A percentile compares a stretch with the other conserved stretches of the same genome.
Conservation (phyloP, 768 basidiomycete species). For the Hirschioporus abietinus region DNA sequence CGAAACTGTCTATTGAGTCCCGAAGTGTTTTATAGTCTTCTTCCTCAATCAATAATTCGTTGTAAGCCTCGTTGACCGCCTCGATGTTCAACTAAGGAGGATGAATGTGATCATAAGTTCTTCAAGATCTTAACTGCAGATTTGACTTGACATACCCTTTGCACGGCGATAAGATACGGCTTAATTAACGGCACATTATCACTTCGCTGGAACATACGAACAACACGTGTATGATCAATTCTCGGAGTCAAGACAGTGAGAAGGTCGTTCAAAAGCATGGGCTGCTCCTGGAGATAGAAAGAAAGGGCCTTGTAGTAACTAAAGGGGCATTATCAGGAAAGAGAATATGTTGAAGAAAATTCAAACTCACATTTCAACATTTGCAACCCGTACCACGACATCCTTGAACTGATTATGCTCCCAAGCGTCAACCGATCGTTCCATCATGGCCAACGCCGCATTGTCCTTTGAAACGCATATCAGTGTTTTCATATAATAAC, state of each 20-base stretch:
- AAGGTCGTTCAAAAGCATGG: slow-evolving; percentile 88
- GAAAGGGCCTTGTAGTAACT: slow-evolving; percentile 94
- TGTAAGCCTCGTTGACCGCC: slow-evolving; percentile 97
- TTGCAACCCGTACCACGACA: slow-evolving; percentile 91
- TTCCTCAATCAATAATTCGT: slow-evolving; percentile 96
- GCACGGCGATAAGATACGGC: slow-evolving; percentile 94
- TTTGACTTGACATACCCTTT: slow-evolving; percentile 55
- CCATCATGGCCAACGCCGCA: slow-evolving; percentile 97
- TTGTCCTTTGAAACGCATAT: slow-evolving; percentile 63
- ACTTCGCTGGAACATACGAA: slow-evolving; percentile 90
- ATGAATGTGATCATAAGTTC: slow-evolving; percentile 8
- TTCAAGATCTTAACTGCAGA: not conserved
- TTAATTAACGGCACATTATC: slow-evolving; percentile 96
- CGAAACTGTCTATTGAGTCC: slow-evolving; percentile 96
- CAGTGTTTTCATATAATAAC: not conserved
- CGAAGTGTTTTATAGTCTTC: slow-evolving; percentile 98
- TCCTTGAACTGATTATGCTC: slow-evolving; percentile 99
- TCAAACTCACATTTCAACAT: slow-evolving; percentile 85
- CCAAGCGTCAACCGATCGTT: slow-evolving; percentile 97
- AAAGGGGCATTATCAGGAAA: slow-evolving; percentile 6
- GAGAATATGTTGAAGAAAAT: not conserved
- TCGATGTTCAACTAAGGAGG: slow-evolving; percentile 77
- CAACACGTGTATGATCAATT: slow-evolving; percentile 92
- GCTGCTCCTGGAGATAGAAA: slow-evolving; percentile 93
- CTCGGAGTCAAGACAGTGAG: slow-evolving; percentile 89